Base-by-base conservation (phyloP, 2,329 filamentous ascomycete species). In the Triangularia verruculosa region DNA sequence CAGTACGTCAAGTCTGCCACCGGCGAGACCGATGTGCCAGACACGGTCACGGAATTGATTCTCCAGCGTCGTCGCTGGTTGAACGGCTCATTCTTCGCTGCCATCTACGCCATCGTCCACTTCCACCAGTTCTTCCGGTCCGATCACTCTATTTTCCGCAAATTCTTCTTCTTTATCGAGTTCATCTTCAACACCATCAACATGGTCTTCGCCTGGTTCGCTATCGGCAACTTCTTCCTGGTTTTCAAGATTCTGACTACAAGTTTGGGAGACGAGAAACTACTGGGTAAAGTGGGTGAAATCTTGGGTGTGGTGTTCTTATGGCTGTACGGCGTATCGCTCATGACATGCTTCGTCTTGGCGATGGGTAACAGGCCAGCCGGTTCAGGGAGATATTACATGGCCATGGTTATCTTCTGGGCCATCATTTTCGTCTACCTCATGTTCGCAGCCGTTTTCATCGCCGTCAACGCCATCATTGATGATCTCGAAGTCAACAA, bases 371-470 rank as follows among this genome's bases (percentile, higher is more conserved):
- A 99, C 77, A 88, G 95, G 60, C 95, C 95, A 7, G 90, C 96
- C 71, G 96, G 96, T 56, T 97, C 93, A 15, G 96, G 95, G 70
- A 92, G 87, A 74, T 90, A 96, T 68, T 99, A 99, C 78, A 90
- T 95, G 82, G 91, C 91, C 58, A 97, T 97, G 91, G 92, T 97
- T n/a, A 89, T 93, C 77, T 99, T 99, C 82, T 99, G 95, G 96
- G 92, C 89, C 52, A 83, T 91, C 66, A 94, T 99, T 74, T 99
- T 99, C 91, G 82, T 92, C 63, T 97, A 97, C 74, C 84, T 99
- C 62, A 89, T 96, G 76, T 99, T 99, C 76, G 95, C 95, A 5
- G 93, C 95, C 30, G 83, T 99, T 65, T 99, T 91, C 79, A 96
- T 99, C 74, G 93, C 94, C 0, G 93, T 97, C 65, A 87, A 87